Evolutionary conservation across 2,329 filamentous ascomycete species (phyloP).

Genomic region (Penicillium palitans): DNA sequence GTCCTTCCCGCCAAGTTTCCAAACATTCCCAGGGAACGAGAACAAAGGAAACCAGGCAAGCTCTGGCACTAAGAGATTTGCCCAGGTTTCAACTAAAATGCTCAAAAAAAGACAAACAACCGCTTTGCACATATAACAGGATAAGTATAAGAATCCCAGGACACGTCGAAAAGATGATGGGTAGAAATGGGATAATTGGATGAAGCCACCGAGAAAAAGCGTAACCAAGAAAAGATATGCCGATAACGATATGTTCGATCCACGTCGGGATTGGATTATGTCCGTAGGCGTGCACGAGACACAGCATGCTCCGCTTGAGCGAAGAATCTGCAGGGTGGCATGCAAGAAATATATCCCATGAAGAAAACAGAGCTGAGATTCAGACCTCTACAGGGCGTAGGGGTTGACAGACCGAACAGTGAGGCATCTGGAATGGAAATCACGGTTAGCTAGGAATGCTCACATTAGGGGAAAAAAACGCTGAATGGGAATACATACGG

Average conservation of each 20-base stretch:
- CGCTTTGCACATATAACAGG: constrained; percentile 27
- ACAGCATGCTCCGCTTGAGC: constrained; percentile 14
- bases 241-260: constrained; percentile 29
- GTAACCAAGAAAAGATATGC: constrained; percentile 16
- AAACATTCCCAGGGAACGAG: constrained; percentile 4
- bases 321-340: constrained; percentile 29
- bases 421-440: constrained; percentile 41
- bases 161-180: constrained; percentile 15
- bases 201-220: constrained; percentile 12
- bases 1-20: constrained; percentile 15
- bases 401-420: constrained; percentile 55
- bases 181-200: constrained; percentile 4
- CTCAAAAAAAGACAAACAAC: constrained; percentile 22
- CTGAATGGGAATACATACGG: constrained; percentile 69
- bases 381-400: constrained; percentile 46
- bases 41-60: constrained; percentile 15
- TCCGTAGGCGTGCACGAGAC: constrained; percentile 18
- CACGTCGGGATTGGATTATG: constrained; percentile 25
- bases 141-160: constrained; percentile 24
- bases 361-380: constrained; percentile 15
- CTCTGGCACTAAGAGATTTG: constrained; percentile 15
- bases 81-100: constrained; percentile 21
- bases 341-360: constrained; percentile 29
- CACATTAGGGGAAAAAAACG: not conserved
- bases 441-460: not conserved